Evolutionary conservation across 2,329 filamentous ascomycete genomes (phyloP), one percentile per base, ranked within the genome.

Genomic region (Trichoderma pleuroti): DNA sequence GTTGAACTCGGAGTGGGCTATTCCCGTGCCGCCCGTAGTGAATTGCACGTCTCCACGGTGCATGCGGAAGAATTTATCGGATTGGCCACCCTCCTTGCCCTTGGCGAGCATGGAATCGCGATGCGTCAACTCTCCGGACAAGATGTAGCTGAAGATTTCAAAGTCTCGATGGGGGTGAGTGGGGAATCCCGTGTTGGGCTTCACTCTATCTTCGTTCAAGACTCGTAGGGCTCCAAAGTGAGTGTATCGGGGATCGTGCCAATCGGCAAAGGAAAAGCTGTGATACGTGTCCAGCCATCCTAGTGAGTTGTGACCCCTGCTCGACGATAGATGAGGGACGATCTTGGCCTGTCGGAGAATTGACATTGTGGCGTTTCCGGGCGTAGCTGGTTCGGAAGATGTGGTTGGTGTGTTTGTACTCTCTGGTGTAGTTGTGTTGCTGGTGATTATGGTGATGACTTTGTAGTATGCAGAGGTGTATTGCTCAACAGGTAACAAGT

Each of bases 281-380:
- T 97, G 93, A 82, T 92, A 96, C 9, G 91, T 91, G 82, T 95
- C 92, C 10, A 97, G 87, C 93, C 93, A 97, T 80, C 92, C 93
- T 80, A 97, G 97, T 88, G 42, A 88, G 87, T 56, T 66, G 80
- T 94, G 91, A 36, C 93, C 93, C 65, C 94, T 88, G 57, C 87
- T 85, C 71, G 85, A 84, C 75, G 92, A 96, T 71, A 88, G 89
- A 74, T 94, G 92, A 67, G 91, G 91, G 46, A 87, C 88, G 82
- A 97, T 91, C 76, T 92, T 92, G 75, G 90, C 90, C 80, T 91
- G 87, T 46, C 85, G 81, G 72, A 92, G 87, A 66, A 74, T 72
- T 69, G 88, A 85, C 88, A 91, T 91, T 75, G 78, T 82, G 73
- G 74, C 75, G 10, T 77, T 66, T 74, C 82, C 85, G 76, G 80